Evolutionary conservation across 148 eudicot species (phyloP).

Genomic region (Rhododendron mucronatum): DNA sequence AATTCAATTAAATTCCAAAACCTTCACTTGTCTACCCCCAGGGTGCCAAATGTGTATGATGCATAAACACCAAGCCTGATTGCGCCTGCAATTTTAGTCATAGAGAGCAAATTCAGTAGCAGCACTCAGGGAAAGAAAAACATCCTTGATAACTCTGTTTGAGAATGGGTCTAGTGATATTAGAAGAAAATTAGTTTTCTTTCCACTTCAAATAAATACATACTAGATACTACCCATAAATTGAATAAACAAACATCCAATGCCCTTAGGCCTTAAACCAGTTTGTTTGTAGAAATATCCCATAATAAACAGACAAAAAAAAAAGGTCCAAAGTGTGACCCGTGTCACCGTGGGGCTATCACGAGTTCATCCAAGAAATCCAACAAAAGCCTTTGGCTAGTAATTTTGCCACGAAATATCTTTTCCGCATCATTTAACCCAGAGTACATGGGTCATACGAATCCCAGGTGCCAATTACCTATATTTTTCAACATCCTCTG

Average conservation of each 20-base stretch:
- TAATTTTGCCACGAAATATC: slow-evolving; percentile 45
- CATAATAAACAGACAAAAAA: neutral
- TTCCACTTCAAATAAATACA: neutral
- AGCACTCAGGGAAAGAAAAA: neutral
- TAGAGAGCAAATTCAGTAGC: neutral
- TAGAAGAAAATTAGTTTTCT: neutral
- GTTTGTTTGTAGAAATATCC: neutral
- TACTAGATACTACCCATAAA: neutral
- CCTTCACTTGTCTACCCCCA: slow-evolving; percentile 55
- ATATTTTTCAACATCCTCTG: neutral
- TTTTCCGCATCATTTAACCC: slow-evolving; percentile 77
- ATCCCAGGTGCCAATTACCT: slow-evolving; percentile 87
- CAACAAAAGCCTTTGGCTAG: slow-evolving; percentile 57
- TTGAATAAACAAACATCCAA: neutral
- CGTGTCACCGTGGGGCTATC: slow-evolving; percentile 58
- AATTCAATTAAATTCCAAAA: slow-evolving; percentile 16
- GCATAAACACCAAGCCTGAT: slow-evolving; percentile 76
- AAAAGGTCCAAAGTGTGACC: slow-evolving; percentile 1
- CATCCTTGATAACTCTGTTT: neutral
- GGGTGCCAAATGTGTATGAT: slow-evolving; percentile 69
- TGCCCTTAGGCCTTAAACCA: slow-evolving; percentile 1
- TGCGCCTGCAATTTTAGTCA: slow-evolving; percentile 41
- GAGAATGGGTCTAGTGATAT: neutral
- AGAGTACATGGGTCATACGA: slow-evolving; percentile 81
- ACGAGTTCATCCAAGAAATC: slow-evolving; percentile 69